A percentile compares a stretch with the other conserved stretches of the same genome.
Conservation (phyloP, 2,329 filamentous ascomycete species). For the Falciphora oryzae region DNA sequence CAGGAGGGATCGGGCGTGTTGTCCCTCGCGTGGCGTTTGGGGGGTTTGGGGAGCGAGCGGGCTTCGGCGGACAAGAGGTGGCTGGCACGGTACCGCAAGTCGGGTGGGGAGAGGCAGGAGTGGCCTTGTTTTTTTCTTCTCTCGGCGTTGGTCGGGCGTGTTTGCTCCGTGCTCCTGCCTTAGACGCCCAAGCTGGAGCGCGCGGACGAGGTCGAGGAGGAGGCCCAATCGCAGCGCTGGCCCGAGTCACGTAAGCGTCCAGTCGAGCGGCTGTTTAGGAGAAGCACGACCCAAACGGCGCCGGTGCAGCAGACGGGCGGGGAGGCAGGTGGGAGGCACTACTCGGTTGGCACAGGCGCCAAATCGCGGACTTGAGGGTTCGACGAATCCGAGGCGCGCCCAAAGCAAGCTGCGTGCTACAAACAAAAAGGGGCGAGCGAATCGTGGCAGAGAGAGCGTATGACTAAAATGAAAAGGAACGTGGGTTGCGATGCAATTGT, state of each 20-base stretch:
- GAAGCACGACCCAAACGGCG: neutral
- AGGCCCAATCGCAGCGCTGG: neutral
- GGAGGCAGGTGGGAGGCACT: neutral
- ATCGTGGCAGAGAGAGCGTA: neutral
- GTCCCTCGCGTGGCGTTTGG: neutral
- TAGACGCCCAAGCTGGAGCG: neutral
- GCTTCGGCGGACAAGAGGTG: neutral
- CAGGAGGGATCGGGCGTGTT: neutral
- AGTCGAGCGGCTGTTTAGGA: neutral
- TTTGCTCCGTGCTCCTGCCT: neutral
- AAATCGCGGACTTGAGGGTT: neutral
- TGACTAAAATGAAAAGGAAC: neutral
- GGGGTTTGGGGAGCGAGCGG: neutral
- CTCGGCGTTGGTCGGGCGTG: neutral
- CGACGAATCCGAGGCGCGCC: too few relatives aligned
- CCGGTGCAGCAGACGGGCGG: neutral
- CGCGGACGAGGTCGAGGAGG: neutral
- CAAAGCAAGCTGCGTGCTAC: neutral
- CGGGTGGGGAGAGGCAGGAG: neutral
- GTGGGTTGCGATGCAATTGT: neutral
- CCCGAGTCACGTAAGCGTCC: neutral
- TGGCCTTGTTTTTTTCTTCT: neutral
- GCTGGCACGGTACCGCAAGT: neutral
- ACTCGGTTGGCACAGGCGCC: neutral
- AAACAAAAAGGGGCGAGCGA: neutral